Percentiles rank a stretch among this genome's conserved stretches.
Conservation (phyloP, 805 yeast species). For the Komagataella populi region DNA sequence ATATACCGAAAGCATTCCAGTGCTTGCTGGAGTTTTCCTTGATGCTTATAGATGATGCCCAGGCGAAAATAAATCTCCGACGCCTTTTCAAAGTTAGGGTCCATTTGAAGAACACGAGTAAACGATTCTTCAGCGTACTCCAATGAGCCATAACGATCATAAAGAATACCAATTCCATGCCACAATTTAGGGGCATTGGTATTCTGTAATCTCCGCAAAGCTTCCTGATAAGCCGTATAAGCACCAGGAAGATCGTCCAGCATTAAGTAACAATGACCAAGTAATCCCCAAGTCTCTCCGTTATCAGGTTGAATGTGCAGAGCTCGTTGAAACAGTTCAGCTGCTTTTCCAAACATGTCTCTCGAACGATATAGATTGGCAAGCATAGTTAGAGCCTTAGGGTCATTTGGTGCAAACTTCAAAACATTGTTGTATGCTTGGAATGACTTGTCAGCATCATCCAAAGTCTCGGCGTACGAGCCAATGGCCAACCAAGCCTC, state of each 20-base stretch:
- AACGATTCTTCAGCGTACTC: constrained; percentile 99
- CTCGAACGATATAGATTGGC: constrained; percentile 83
- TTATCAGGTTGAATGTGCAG: constrained; percentile 69
- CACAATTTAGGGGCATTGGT: constrained; percentile 94
- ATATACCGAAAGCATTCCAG: constrained; percentile 93
- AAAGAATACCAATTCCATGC: constrained; percentile 97
- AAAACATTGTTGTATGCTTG: constrained; percentile 81
- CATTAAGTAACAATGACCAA: constrained; percentile 96
- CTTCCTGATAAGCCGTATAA: constrained; percentile 93
- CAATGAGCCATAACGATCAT: constrained; percentile 89
- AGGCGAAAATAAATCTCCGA: constrained; percentile 92
- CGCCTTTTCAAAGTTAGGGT: constrained; percentile 91
- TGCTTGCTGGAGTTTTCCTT: constrained; percentile 73
- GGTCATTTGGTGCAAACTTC: constrained; percentile 73
- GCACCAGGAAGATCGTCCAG: constrained; percentile 92
- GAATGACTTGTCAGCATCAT: constrained; percentile 81
- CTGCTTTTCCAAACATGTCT: constrained; percentile 88
- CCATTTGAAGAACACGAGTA: constrained; percentile 89
- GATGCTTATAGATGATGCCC: constrained; percentile 95
- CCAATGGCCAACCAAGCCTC: constrained; percentile 88
- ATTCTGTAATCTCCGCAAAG: constrained; percentile 77
- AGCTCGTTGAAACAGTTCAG: constrained; percentile 85
- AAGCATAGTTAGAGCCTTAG: constrained; percentile 71
- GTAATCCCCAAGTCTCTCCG: constrained; percentile 94
- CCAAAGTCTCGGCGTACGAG: constrained; percentile 76